phyloP scores from a whole-genome alignment of 805 yeast genomes.

The Pichia deserticola region DNA sequence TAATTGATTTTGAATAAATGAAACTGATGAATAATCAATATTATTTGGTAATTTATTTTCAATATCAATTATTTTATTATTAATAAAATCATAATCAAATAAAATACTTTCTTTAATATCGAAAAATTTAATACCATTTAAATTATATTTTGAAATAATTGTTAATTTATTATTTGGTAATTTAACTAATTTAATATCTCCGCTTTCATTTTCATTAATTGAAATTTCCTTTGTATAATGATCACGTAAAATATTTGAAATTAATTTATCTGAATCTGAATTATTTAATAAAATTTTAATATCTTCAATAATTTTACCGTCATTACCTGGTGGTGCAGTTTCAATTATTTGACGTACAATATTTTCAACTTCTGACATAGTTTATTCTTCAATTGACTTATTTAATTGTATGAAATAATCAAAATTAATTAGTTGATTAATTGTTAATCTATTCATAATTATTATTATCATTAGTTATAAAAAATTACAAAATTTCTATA shows the following conservation, averaged over 20 bases:
- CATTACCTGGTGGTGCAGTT: constrained; percentile 56
- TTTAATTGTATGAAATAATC: too few relatives aligned
- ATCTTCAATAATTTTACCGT: constrained; percentile 25
- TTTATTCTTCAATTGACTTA: too few relatives aligned
- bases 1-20: constrained; percentile 25
- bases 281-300: constrained; percentile 22
- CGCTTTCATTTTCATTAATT: constrained; percentile 7
- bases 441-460: too few relatives aligned
- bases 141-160: constrained; percentile 43
- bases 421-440: too few relatives aligned
- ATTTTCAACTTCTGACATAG: constrained; percentile 17
- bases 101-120: constrained; percentile 43
- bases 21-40: constrained; percentile 9
- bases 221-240: constrained; percentile 14
- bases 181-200: constrained; percentile 28
- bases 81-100: constrained; percentile 54
- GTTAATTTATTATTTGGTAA: constrained; percentile 20
- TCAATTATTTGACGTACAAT: constrained; percentile 30
- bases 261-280: constrained; percentile 19
- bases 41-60: constrained; percentile 29
- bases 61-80: constrained; percentile 42
- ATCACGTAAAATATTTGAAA: constrained; percentile 21
- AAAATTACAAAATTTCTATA: too few relatives aligned
- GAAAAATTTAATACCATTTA: constrained; percentile 41
- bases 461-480: too few relatives aligned